Percentiles rank a stretch among this genome's conserved stretches.
These are phyloP conservation scores for Sugiyamaella grinbergsii DNA, from an alignment of 1,139 yeast genomes.

Conservation along the genomic window DNA sequence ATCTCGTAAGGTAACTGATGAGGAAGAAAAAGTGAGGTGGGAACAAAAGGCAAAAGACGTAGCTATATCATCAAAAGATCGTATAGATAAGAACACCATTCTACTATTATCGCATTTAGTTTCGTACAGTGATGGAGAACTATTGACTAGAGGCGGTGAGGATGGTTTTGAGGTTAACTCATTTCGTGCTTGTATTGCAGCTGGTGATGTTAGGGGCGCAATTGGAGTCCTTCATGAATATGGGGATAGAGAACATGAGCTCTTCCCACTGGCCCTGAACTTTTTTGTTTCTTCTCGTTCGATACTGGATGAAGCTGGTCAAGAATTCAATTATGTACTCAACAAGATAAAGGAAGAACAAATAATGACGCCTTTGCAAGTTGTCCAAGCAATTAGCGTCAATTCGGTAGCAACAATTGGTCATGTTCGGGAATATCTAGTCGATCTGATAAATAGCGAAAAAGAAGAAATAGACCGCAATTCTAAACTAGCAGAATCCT, in stretches of 20 bases:
- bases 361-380: slow-evolving; percentile 72
- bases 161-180: slow-evolving; percentile 62
- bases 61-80: slow-evolving; percentile 47
- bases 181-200: slow-evolving; percentile 63
- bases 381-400: slow-evolving; percentile 66
- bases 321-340: slow-evolving; percentile 55
- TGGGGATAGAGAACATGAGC: slow-evolving; percentile 63
- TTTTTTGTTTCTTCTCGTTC: slow-evolving; percentile 63
- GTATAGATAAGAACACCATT: slow-evolving; percentile 60
- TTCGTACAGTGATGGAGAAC: slow-evolving; percentile 32
- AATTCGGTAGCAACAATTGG: slow-evolving; percentile 74
- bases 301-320: slow-evolving; percentile 57
- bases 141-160: slow-evolving; percentile 37
- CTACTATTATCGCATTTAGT: slow-evolving; percentile 64
- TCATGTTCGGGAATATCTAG: slow-evolving; percentile 66
- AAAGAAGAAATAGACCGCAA: slow-evolving; percentile 70
- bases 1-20: slow-evolving; percentile 49
- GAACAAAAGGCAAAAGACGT: slow-evolving; percentile 60
- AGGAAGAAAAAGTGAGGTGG: slow-evolving; percentile 55
- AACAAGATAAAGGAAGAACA: slow-evolving; percentile 55
- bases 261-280: slow-evolving; percentile 66
- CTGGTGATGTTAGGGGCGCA: slow-evolving; percentile 61
- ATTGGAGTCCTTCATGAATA: slow-evolving; percentile 57
- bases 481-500: slow-evolving; percentile 64
- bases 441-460: slow-evolving; percentile 62